Percentiles rank a stretch among this genome's conserved stretches.
phyloP scores from a whole-genome alignment of 352 stramenopile genomes.

The Thalassiosira exigua region DNA sequence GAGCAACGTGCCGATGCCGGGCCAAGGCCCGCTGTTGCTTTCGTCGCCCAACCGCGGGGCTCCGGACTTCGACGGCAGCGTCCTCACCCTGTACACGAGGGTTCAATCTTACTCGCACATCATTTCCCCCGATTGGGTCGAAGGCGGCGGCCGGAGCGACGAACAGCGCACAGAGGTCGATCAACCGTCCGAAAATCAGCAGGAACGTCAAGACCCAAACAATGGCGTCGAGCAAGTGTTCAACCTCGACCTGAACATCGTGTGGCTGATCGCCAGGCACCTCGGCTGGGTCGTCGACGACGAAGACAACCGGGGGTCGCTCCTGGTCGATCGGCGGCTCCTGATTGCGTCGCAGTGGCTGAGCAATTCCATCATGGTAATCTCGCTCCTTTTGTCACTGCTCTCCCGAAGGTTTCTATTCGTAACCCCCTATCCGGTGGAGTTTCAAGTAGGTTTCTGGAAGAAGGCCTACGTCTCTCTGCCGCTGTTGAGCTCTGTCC shows the following conservation, averaged over 20 bases:
- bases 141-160: neutral
- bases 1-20: conserved; percentile 55
- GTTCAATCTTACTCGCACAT: conserved; percentile 31
- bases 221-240: neutral
- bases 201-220: conserved; percentile 6
- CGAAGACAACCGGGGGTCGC: conserved; percentile 29
- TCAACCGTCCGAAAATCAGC: conserved; percentile 2
- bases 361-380: conserved; percentile 57
- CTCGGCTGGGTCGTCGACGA: conserved; percentile 67
- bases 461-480: conserved; percentile 8
- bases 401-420: conserved; percentile 50
- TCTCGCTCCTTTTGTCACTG: conserved; percentile 59
- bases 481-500: neutral
- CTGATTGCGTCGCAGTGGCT: conserved; percentile 71
- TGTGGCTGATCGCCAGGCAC: conserved; percentile 59
- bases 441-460: conserved; percentile 53
- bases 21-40: conserved; percentile 51
- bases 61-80: conserved; percentile 18
- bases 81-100: conserved; percentile 19
- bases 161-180: neutral
- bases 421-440: conserved; percentile 55
- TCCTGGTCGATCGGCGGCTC: conserved; percentile 64
- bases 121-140: conserved; percentile 5
- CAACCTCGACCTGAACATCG: conserved; percentile 45
- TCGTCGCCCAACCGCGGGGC: conserved; percentile 5